Base-by-base conservation (phyloP, 371 early-diverging fungal species). In the Dipsacomyces acuminosporus region DNA sequence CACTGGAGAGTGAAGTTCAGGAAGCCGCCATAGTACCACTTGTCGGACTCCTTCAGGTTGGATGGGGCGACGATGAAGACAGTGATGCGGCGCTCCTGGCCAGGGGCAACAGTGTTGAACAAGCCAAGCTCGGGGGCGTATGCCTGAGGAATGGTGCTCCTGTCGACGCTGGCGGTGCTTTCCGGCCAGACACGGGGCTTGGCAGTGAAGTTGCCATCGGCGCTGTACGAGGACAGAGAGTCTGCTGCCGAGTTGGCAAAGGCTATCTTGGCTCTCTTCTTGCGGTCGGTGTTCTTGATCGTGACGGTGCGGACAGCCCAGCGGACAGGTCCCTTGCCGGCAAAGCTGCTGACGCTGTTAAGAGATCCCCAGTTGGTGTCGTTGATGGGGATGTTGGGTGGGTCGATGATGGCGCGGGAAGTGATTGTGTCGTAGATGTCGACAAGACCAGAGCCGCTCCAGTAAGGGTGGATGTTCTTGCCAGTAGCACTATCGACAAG, bases 371-470 rank as follows among this genome's bases (percentile, higher is more conserved):
- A 40, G 7, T 45, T 56, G 21, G 77, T 67, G 61, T 86, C 84
- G 50, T 85, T 83, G 18, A 91, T 63, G 18, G 82, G 79, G 25
- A 86, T 61, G 43, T 73, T 76, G 9, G 84, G 76, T 3, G 92
- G 92, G 0, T 56, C 34, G 23, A 89, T 69, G 5, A 65, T 21
- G 1, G 80, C 77, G 24, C 76, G 75, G 3, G 85, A 51, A 14
- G 38, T 55, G 46, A 89, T 49, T 3, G 90, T 82, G 42, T 76
- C 61, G 54, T 76, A 75, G 19, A 80, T 71, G 70, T 90, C 78
- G 42, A 91, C 74, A 8, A 90, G 62, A 15, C 92, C 92, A 26
- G 83, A 76, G 5, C 92, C 92, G 62, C 89, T 61, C 35, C 40
- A 48, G 21, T 60, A 71, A 7, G 64, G 64, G 35, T 50, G 61